Base-by-base conservation (phyloP, 1,284 basidiomycete species). In the Cryptococcus sp. region DNA sequence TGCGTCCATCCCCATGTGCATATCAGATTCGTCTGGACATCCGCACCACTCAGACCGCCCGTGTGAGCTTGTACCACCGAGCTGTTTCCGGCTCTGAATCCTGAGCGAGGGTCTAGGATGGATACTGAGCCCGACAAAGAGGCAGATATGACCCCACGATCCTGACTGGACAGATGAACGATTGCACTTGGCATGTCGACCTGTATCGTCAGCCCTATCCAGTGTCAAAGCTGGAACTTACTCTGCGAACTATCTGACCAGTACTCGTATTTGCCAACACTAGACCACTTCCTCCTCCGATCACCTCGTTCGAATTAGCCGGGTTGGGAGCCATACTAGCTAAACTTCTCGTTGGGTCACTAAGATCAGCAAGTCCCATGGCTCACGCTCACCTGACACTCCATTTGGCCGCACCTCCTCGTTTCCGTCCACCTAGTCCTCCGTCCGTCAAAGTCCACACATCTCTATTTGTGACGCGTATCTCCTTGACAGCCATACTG, bases 1-100 rank as follows among this genome's bases (percentile, higher is more conserved):
- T 89, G 80, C 7, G 87, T 86, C 76, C 86, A 86, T 2, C 92
- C 92, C 63, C 91, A 88, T 1, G 89, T 90, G 64, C 86, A 88
- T 23, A 88, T 81, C 56, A 85, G 82, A 70, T 90, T 86, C 2
- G 87, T 88, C 37, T 82, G 81, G 0, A 81, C 80, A 61, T 90
- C 86, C 23, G 94, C 79, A n/a, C 87, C 90, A 74, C 86, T 86
- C 24, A 94, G 80, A 2, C 88, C 88, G 48, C 84, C 84, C 18
- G 81, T 79, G 72, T 96, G 91, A 0, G 91, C 89, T 62, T 84
- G 83, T 13, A 87, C n/a, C n/a, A n/a, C 81, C 4, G 81, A 60
- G 63, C 77, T 68, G 81, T 81, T 41, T 72, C 67, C 36, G 70
- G 60, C 53, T 75, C 76, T 62, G 80, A 79, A 62, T 61, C 78